phyloP scores from a whole-genome alignment of 2,329 filamentous ascomycete genomes.

The Xylaria digitata region DNA sequence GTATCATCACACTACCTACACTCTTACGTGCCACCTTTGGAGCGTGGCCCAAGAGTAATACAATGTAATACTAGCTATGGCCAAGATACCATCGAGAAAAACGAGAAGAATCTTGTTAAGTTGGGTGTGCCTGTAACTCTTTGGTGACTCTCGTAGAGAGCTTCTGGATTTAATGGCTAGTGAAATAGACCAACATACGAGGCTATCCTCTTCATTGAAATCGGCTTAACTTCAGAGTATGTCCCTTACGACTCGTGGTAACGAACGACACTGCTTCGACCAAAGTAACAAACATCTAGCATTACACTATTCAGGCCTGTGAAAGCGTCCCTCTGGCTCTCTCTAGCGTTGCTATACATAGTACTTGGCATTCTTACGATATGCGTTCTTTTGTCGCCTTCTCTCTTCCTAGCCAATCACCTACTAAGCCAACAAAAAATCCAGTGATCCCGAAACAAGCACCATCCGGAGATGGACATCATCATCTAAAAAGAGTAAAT shows the following conservation, averaged over 20 bases:
- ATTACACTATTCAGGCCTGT: background rate
- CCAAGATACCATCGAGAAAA: background rate
- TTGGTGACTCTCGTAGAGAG: background rate
- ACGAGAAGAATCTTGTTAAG: background rate
- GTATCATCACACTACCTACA: conserved; percentile 10
- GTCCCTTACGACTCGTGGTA: background rate
- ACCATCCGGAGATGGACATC: background rate
- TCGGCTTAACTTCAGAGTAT: background rate
- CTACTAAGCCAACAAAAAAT: background rate
- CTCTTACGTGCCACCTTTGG: background rate
- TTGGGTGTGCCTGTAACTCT: background rate
- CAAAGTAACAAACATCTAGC: background rate
- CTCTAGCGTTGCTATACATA: background rate
- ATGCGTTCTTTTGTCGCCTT: background rate
- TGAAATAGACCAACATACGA: background rate
- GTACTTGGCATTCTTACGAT: background rate
- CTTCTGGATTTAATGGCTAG: background rate
- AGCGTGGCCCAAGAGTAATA: background rate
- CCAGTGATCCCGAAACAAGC: background rate
- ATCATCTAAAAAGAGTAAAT: background rate
- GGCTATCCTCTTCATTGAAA: background rate
- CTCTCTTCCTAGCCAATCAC: background rate
- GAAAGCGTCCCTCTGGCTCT: conserved; percentile 1
- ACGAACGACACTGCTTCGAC: background rate
- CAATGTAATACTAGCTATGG: conserved; percentile 11